Evolutionary conservation across 495 filamentous ascomycete species (phyloP), one percentile per base, ranked within the genome.

Genomic region (Xylaria cubensis): DNA sequence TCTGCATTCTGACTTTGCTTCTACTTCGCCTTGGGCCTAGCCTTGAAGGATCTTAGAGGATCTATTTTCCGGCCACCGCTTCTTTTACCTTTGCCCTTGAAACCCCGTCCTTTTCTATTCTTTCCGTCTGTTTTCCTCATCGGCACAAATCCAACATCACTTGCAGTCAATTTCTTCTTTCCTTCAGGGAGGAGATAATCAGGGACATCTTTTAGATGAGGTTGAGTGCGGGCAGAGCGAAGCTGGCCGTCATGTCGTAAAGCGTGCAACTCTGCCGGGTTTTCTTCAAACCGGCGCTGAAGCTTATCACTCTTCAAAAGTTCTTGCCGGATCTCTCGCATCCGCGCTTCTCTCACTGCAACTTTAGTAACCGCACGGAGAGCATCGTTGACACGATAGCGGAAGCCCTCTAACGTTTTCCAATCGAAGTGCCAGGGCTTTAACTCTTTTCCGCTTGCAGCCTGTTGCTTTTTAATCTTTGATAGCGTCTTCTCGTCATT

Each of bases 271-370:
- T 98, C 95, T 9, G 90, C 89, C 0, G 96, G 96, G 80, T 98
- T 98, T 81, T 99, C 96, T 78, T 98, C 96, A 77, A 98, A 98
- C 83, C 97, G 94, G 70, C 96, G 87, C 82, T 95, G 95, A 68
- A 99, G 82, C 78, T 97, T 97, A 80, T 98, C 95, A 75, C 91
- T 94, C 80, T 95, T 94, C 71, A 98, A 84, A 39, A 99, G 85
- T 78, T 98, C 97, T 78, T 94, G 90, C 24, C 92, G 87, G 66
- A 99, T 87, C 79, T 99, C 96, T 50, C 91, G 89, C 2, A 92
- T 91, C 50, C 96, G 88, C 4, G 96, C 97, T 84, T 98, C 96
- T 53, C 96, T 90, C 62, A 98, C 87, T 0, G 95, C 93, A 48
- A 95, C 81, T 24, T 79, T 76, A 4, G 77, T 79, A 2, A 79